A percentile compares a stretch with the other conserved stretches of the same genome.
Evolutionary conservation across 2,329 filamentous ascomycete species (phyloP).

Genomic region (Trichophyton schoenleinii): DNA sequence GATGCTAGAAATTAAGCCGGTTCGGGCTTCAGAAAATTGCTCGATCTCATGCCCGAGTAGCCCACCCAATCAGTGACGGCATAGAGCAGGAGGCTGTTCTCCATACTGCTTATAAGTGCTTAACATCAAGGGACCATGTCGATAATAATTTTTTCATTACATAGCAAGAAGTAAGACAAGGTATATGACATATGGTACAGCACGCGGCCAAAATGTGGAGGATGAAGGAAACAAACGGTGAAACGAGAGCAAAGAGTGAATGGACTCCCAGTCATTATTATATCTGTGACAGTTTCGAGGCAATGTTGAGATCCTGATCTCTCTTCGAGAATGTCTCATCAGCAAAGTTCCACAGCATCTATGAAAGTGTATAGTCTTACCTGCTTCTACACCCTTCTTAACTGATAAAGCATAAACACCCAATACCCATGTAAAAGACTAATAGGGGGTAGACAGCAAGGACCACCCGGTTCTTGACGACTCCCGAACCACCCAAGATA

Average conservation of each 20-base stretch:
- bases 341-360: neutral
- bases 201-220: neutral
- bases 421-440: conserved; percentile 86
- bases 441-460: conserved; percentile 91
- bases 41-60: too few species aligned
- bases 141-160: neutral
- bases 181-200: neutral
- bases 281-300: neutral
- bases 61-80: too few species aligned
- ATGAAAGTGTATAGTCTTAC: neutral
- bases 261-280: neutral
- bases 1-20: too few species aligned
- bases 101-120: neutral
- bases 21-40: too few species aligned
- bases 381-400: conserved; percentile 27
- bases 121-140: neutral
- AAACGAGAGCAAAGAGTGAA: neutral
- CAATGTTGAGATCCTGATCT: neutral
- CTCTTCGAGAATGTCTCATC: neutral
- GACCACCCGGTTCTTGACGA: conserved; percentile 85
- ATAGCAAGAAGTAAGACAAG: neutral
- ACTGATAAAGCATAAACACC: conserved; percentile 95
- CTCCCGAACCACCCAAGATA: conserved; percentile 87
- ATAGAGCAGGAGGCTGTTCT: too few species aligned
- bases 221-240: neutral